These are phyloP conservation scores for Kodamaea fukazawae DNA, from an alignment of 805 yeast genomes.

Conservation along the genomic window DNA sequence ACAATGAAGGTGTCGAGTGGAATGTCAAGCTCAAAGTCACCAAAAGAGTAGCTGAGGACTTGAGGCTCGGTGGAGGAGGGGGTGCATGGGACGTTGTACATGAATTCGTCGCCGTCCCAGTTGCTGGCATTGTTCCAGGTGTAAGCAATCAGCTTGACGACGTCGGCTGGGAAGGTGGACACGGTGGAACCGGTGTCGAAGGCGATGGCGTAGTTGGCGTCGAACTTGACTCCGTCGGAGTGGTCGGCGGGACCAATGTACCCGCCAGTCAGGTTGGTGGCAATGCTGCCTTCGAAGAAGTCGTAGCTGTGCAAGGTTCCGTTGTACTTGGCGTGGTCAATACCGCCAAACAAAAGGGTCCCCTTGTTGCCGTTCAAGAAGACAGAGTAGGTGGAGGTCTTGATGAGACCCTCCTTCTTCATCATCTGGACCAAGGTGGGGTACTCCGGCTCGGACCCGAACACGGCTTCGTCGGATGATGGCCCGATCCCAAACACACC, in stretches of 20 bases:
- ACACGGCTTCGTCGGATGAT: not conserved
- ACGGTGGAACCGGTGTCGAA: not conserved
- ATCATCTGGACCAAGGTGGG: slow-evolving; percentile 5
- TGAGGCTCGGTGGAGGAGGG: no score
- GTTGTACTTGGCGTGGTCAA: slow-evolving; percentile 27
- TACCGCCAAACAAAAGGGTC: slow-evolving; percentile 35
- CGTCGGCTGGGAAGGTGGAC: not conserved
- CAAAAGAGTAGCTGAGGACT: no score
- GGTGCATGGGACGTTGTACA: no score
- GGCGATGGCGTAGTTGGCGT: not conserved
- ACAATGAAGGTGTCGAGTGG: no score
- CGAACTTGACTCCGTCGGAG: no score
- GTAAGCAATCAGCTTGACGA: not conserved
- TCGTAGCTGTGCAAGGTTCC: slow-evolving; percentile 16
- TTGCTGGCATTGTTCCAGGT: not conserved
- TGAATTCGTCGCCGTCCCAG: not conserved
- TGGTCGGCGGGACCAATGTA: no score
- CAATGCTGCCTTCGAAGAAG: not conserved
- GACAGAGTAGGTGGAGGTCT: slow-evolving; percentile 7
- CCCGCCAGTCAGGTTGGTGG: slow-evolving; percentile 5
- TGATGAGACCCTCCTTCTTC: slow-evolving; percentile 6
- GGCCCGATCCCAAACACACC: slow-evolving; percentile 1
- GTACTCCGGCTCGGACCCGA: not conserved
- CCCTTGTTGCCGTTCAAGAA: slow-evolving; percentile 32
- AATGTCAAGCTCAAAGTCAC: no score